Evolutionary conservation across 2,329 filamentous ascomycete genomes (phyloP).

Genomic region (Dothistroma septosporum): DNA sequence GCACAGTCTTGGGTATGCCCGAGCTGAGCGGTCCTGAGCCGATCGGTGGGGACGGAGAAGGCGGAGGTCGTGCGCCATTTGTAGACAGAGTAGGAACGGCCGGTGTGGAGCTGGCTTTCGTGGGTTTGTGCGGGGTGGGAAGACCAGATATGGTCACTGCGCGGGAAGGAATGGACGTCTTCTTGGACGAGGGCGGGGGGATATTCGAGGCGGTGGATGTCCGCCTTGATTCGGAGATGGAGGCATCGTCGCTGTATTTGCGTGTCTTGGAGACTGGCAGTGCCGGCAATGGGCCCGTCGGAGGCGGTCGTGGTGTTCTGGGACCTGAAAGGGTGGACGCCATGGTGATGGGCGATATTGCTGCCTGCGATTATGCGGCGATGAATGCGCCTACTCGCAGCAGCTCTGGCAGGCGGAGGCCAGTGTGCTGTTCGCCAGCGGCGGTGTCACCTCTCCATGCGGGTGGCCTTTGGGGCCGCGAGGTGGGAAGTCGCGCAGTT

Average conservation of each 20-base stretch:
- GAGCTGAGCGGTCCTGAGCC: constrained; percentile 7
- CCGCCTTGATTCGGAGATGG: constrained; percentile 15
- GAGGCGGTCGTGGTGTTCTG: constrained; percentile 59
- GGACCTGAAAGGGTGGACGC: constrained; percentile 54
- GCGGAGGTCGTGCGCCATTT: constrained; percentile 34
- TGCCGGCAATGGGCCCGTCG: constrained; percentile 67
- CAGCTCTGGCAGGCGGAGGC: not conserved
- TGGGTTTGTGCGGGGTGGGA: constrained; percentile 41
- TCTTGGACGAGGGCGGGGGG: constrained; percentile 33
- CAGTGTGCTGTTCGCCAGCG: constrained; percentile 1
- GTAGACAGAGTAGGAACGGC: constrained; percentile 51
- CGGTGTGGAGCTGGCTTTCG: constrained; percentile 49
- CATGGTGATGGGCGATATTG: constrained; percentile 19
- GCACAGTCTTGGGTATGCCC: constrained; percentile 57
- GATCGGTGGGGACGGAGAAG: constrained; percentile 11
- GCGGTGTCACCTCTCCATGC: constrained; percentile 6
- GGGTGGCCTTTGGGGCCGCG: not conserved
- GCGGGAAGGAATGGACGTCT: constrained; percentile 30
- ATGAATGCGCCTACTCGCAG: constrained; percentile 4
- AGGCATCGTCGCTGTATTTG: constrained; percentile 54
- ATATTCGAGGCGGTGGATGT: constrained; percentile 30
- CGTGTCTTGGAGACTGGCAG: constrained; percentile 68
- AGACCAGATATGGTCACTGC: constrained; percentile 50
- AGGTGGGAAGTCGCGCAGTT: not conserved
- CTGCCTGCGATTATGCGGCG: not conserved